phyloP scores from a whole-genome alignment of 192 early-diverging fungal genomes.

The Podila verticillata region DNA sequence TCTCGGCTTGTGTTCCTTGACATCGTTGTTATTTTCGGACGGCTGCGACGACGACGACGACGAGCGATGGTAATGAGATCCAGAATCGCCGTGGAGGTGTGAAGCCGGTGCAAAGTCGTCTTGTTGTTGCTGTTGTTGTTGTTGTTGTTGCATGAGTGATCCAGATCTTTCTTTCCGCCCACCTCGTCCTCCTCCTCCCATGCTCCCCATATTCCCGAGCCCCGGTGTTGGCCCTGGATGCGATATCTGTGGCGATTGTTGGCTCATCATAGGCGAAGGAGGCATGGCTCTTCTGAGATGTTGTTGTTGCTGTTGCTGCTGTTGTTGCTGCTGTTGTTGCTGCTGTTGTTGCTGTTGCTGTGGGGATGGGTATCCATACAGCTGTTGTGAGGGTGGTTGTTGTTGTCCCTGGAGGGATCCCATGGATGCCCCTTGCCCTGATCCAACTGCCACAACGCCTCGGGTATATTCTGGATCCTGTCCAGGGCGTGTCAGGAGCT shows the following conservation, averaged over 20 bases:
- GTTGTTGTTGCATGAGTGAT: neutral
- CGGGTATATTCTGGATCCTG: conserved; percentile 11
- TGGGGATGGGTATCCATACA: too few relatives aligned
- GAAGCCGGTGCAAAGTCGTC: too few relatives aligned
- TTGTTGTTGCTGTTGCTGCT: conserved; percentile 8
- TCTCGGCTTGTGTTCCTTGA: conserved; percentile 29
- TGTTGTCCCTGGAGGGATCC: neutral
- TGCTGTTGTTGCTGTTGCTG: conserved; percentile 15
- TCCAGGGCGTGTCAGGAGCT: conserved; percentile 25
- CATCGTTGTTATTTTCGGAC: conserved; percentile 22
- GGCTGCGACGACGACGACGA: conserved; percentile 12
- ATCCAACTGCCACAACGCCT: neutral
- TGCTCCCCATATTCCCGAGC: conserved; percentile 4
- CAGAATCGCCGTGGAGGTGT: conserved; percentile 4
- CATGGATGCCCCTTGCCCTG: neutral
- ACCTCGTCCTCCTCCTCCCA: neutral
- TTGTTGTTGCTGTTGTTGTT: conserved; percentile 16
- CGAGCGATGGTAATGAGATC: neutral
- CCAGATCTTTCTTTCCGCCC: neutral
- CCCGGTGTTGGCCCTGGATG: conserved; percentile 11
- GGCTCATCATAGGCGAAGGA: neutral
- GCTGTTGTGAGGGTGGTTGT: conserved; percentile 2
- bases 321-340: conserved; percentile 13
- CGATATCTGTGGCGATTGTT: neutral
- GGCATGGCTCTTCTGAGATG: neutral